Evolutionary conservation across 164 flowering plant genomes (phyloP).

Genomic region (Aristolochia californica): DNA sequence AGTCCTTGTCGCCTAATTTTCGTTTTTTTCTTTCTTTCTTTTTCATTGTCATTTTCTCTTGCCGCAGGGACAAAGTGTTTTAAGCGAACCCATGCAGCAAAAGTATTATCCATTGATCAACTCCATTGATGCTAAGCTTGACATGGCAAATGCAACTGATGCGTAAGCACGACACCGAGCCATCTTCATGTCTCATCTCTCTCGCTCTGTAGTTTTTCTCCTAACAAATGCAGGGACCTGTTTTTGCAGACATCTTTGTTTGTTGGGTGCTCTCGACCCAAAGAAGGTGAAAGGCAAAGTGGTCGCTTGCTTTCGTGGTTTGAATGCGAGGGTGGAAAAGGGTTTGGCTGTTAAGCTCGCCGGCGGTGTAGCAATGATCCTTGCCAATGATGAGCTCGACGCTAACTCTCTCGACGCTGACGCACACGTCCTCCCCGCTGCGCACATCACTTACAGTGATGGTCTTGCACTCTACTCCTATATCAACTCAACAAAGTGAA

Average conservation of each 20-base stretch:
- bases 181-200: neutral
- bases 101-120: slow-evolving; percentile 26
- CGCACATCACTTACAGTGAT: slow-evolving; percentile 28
- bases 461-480: slow-evolving; percentile 30
- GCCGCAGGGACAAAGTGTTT: slow-evolving; percentile 42
- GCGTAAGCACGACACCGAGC: slow-evolving; percentile 21
- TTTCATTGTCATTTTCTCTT: neutral
- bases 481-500: slow-evolving; percentile 38
- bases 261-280: slow-evolving; percentile 29
- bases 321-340: slow-evolving; percentile 30
- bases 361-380: slow-evolving; percentile 56
- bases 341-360: slow-evolving; percentile 24
- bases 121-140: slow-evolving; percentile 17
- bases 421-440: slow-evolving; percentile 40
- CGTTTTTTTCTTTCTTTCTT: neutral
- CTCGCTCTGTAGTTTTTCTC: neutral
- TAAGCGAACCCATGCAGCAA: slow-evolving; percentile 13
- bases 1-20: neutral
- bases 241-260: slow-evolving; percentile 10
- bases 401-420: slow-evolving; percentile 35
- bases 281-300: slow-evolving; percentile 53
- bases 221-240: neutral
- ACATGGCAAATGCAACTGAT: slow-evolving; percentile 20
- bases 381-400: slow-evolving; percentile 23
- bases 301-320: slow-evolving; percentile 46